phyloP scores from a whole-genome alignment of 208 protist genomes.

The Porcisia deanei region DNA sequence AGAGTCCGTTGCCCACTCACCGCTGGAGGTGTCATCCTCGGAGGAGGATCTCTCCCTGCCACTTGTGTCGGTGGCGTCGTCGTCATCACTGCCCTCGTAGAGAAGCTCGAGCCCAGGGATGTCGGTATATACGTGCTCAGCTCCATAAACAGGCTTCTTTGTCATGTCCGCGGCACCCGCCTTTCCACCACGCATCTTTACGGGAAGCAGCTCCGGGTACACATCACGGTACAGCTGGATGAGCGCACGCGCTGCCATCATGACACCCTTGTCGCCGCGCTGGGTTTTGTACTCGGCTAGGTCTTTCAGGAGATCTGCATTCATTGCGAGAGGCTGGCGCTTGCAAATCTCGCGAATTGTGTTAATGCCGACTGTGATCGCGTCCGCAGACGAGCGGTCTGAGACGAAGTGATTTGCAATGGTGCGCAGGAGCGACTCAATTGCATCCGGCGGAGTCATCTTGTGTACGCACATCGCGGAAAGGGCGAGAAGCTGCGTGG shows the following conservation, averaged over 20 bases:
- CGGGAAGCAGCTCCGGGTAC: conserved; percentile 95
- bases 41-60: conserved; percentile 10
- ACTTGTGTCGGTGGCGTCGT: conserved; percentile 52
- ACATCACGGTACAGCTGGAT: conserved; percentile 95
- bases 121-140: conserved; percentile 74
- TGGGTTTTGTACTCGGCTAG: conserved; percentile 93
- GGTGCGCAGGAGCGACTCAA: conserved; percentile 92
- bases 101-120: conserved; percentile 89
- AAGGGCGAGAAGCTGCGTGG: conserved; percentile 95
- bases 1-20: conserved; percentile 75
- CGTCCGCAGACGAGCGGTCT: conserved; percentile 91
- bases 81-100: conserved; percentile 58
- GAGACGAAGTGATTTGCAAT: conserved; percentile 97
- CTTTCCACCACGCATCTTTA: conserved; percentile 89
- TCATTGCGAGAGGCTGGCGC: conserved; percentile 95
- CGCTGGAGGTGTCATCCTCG: conserved; percentile 36
- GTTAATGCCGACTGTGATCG: conserved; percentile 96
- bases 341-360: conserved; percentile 96
- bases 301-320: conserved; percentile 92
- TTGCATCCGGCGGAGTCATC: conserved; percentile 93
- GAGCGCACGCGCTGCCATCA: conserved; percentile 95
- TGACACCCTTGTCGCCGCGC: conserved; percentile 95
- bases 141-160: conserved; percentile 65
- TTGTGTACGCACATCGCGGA: conserved; percentile 95
- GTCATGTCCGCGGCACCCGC: conserved; percentile 37